Percentiles rank a stretch among this genome's conserved stretches.
These are phyloP conservation scores for Penicilliopsis zonata DNA, from an alignment of 495 filamentous ascomycete species.

Conservation along the genomic window DNA sequence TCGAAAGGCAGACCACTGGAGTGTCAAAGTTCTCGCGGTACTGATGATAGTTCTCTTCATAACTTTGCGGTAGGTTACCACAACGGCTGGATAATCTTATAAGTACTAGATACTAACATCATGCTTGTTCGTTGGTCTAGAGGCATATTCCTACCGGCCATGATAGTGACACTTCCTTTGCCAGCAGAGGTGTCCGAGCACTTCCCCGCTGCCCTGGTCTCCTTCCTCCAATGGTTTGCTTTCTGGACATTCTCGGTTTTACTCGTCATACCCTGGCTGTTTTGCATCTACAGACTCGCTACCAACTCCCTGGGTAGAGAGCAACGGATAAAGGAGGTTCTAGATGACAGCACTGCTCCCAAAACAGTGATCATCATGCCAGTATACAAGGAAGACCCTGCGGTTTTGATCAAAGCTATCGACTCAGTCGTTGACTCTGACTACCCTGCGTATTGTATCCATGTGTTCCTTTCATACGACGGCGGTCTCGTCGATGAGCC, in stretches of 20 bases:
- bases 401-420: conserved; percentile 75
- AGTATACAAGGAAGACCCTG: conserved; percentile 87
- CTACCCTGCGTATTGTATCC: conserved; percentile 85
- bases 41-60: conserved; percentile 65
- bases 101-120: too few species aligned
- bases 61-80: conserved; percentile 50
- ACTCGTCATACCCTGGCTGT: conserved; percentile 79
- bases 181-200: conserved; percentile 56
- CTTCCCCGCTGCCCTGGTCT: conserved; percentile 56
- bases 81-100: conserved; percentile 1
- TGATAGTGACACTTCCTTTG: conserved; percentile 87
- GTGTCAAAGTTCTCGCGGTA: conserved; percentile 61
- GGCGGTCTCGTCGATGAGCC: conserved; percentile 80
- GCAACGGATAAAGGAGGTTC: conserved; percentile 67
- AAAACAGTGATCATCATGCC: conserved; percentile 98
- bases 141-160: conserved; percentile 79
- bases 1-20: conserved; percentile 81
- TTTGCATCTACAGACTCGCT: conserved; percentile 83
- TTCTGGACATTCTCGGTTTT: conserved; percentile 90
- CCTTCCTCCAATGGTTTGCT: conserved; percentile 82
- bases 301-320: conserved; percentile 73
- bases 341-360: conserved; percentile 77
- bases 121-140: too few species aligned
- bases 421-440: conserved; percentile 92
- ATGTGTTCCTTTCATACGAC: conserved; percentile 95